A percentile compares a stretch with the other conserved stretches of the same genome.
These are phyloP conservation scores for Pseudozyma thailandica DNA, from an alignment of 1,284 basidiomycete genomes.

Conservation along the genomic window DNA sequence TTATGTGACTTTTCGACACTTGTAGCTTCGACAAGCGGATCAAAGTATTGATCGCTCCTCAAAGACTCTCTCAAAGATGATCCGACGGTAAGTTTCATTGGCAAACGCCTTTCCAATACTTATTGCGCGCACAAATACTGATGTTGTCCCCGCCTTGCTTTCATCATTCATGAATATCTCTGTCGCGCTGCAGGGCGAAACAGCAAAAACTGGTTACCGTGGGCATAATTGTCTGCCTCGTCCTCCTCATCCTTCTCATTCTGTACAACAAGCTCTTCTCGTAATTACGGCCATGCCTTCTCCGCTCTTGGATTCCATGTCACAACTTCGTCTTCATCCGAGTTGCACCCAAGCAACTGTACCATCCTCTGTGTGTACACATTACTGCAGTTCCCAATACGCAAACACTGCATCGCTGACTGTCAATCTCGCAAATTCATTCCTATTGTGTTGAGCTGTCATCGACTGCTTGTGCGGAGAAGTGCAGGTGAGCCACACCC, in stretches of 20 bases:
- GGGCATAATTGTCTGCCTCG: slow-evolving; percentile 64
- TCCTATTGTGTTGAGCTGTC: no score
- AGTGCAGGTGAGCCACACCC: no score
- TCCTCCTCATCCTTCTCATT: slow-evolving; percentile 67
- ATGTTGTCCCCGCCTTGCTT: not conserved
- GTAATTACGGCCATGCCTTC: not conserved
- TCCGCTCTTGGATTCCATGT: not conserved
- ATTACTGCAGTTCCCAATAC: not conserved
- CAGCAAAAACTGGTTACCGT: slow-evolving; percentile 66
- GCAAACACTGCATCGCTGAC: not conserved
- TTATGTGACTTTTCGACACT: not conserved
- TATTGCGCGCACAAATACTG: not conserved
- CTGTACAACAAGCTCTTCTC: slow-evolving; percentile 64
- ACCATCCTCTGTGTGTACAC: not conserved
- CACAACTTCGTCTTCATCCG: not conserved
- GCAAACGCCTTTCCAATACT: not conserved
- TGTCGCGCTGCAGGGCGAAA: slow-evolving; percentile 55
- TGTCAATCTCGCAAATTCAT: no score
- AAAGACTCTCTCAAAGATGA: slow-evolving; percentile 74
- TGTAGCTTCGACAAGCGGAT: slow-evolving; percentile 72
- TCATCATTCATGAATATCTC: not conserved
- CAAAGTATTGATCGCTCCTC: slow-evolving; percentile 73
- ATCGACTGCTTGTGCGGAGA: no score
- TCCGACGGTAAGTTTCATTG: slow-evolving; percentile 71
- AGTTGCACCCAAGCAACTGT: not conserved